phyloP scores from a whole-genome alignment of 352 stramenopile genomes.

The Phytophthora vignae region DNA sequence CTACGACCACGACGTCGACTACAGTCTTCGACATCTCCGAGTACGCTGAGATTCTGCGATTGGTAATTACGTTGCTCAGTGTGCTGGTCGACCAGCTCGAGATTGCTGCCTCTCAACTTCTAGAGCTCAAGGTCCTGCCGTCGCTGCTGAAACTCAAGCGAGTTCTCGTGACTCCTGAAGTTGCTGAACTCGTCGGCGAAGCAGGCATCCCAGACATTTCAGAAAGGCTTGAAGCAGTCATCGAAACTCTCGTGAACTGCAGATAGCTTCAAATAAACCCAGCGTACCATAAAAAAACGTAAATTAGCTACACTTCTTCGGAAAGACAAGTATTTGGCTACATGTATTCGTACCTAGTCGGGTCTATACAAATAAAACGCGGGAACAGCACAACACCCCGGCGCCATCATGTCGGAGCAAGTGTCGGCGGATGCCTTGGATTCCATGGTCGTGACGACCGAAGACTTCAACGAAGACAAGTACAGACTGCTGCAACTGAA shows the following conservation, averaged over 20 bases:
- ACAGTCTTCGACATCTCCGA: slow-evolving; percentile 42
- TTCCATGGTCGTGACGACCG: slow-evolving; percentile 59
- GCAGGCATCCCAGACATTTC: slow-evolving; percentile 34
- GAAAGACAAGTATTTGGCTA: too few species aligned
- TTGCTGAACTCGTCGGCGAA: slow-evolving; percentile 29
- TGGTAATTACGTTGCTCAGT: slow-evolving; percentile 62
- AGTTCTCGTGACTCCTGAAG: slow-evolving; percentile 27
- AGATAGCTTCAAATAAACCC: slow-evolving; percentile 18
- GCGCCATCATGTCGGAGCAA: slow-evolving; percentile 32
- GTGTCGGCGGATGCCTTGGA: slow-evolving; percentile 19
- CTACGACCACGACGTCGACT: neutral
- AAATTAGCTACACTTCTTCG: neutral
- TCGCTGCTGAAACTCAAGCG: slow-evolving; percentile 45
- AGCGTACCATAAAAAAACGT: neutral
- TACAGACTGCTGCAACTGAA: slow-evolving; percentile 75
- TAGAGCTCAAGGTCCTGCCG: slow-evolving; percentile 52
- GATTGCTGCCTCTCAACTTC: slow-evolving; percentile 33
- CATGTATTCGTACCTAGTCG: slow-evolving; percentile 26
- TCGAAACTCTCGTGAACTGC: slow-evolving; percentile 38
- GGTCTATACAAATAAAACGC: slow-evolving; percentile 4
- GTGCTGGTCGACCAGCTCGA: slow-evolving; percentile 57
- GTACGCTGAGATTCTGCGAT: slow-evolving; percentile 63
- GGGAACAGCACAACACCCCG: slow-evolving; percentile 1
- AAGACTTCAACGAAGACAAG: slow-evolving; percentile 60
- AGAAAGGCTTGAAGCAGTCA: slow-evolving; percentile 44